Conservation (phyloP, 2,329 filamentous ascomycete species). For the Xylariaceae sp. region DNA sequence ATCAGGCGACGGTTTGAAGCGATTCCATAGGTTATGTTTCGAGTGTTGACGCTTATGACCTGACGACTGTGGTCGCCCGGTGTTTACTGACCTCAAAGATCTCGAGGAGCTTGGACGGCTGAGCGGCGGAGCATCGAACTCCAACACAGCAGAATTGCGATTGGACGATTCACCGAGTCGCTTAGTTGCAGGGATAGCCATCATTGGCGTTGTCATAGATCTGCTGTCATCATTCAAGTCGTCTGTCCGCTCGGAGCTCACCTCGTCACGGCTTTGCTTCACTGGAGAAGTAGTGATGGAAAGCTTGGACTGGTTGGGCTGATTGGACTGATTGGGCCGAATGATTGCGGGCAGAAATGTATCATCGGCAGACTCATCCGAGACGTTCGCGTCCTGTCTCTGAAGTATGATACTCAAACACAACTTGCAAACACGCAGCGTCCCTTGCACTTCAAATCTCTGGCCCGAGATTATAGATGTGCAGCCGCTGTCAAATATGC, state of each 20-base stretch:
- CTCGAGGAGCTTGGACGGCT: slow-evolving; percentile 90
- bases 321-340: slow-evolving; percentile 47
- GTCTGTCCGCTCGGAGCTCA: slow-evolving; percentile 38
- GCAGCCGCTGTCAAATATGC: slow-evolving; percentile 96
- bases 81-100: slow-evolving; percentile 70
- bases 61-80: slow-evolving; percentile 67
- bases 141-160: slow-evolving; percentile 79
- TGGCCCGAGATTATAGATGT: slow-evolving; percentile 85
- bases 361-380: slow-evolving; percentile 79
- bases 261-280: slow-evolving; percentile 38
- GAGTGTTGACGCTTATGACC: slow-evolving; percentile 83
- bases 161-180: slow-evolving; percentile 69
- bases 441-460: slow-evolving; percentile 79
- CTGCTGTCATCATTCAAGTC: slow-evolving; percentile 44
- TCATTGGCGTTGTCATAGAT: slow-evolving; percentile 61
- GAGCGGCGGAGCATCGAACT: slow-evolving; percentile 79
- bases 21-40: slow-evolving; percentile 74
- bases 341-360: slow-evolving; percentile 62
- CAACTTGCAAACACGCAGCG: slow-evolving; percentile 83
- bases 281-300: slow-evolving; percentile 31
- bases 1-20: slow-evolving; percentile 65
- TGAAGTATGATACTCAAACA: slow-evolving; percentile 89
- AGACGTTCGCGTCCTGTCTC: slow-evolving; percentile 78
- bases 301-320: slow-evolving; percentile 40
- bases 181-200: slow-evolving; percentile 63